phyloP scores from a whole-genome alignment of 1,139 yeast species.

The Geotrichum histeridarum region DNA sequence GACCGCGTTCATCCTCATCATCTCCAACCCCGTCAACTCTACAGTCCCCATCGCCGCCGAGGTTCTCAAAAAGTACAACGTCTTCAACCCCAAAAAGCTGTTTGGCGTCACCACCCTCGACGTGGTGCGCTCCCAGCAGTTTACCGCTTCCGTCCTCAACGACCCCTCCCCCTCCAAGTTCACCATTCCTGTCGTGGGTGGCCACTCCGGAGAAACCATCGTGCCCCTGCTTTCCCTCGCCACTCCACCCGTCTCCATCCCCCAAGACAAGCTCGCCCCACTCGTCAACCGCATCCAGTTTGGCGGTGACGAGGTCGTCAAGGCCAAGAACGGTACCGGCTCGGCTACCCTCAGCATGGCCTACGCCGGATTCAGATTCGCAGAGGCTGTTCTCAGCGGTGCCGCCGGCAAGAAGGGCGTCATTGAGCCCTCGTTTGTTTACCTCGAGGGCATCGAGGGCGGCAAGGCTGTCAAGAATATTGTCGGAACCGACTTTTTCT shows the following conservation, averaged over 20 bases:
- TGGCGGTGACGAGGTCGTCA: conserved; percentile 96
- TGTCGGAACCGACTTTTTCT: conserved; percentile 77
- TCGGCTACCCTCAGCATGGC: conserved; percentile 97
- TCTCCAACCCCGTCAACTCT: conserved; percentile 94
- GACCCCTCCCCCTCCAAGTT: conserved; percentile 50
- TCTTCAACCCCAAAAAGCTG: conserved; percentile 71
- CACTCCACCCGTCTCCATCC: conserved; percentile 44
- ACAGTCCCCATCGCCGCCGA: conserved; percentile 91
- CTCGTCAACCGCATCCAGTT: conserved; percentile 85
- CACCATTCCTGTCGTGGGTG: conserved; percentile 84
- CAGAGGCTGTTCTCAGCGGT: conserved; percentile 63
- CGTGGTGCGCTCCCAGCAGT: conserved; percentile 83
- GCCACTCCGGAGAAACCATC: conserved; percentile 94
- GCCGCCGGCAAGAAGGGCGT: conserved; percentile 57
- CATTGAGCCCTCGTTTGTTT: conserved; percentile 65
- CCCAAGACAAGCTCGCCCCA: conserved; percentile 54
- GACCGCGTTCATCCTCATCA: conserved; percentile 67
- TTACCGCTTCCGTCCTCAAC: conserved; percentile 53
- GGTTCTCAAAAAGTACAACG: conserved; percentile 68
- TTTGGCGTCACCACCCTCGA: conserved; percentile 94
- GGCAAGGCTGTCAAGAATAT: conserved; percentile 36
- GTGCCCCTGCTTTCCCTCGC: conserved; percentile 75
- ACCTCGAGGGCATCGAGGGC: conserved; percentile 40
- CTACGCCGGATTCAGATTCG: conserved; percentile 85
- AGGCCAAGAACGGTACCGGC: conserved; percentile 92